These are phyloP conservation scores for Lactifluus rugatus DNA, from an alignment of 768 basidiomycete species.

Conservation along the genomic window DNA sequence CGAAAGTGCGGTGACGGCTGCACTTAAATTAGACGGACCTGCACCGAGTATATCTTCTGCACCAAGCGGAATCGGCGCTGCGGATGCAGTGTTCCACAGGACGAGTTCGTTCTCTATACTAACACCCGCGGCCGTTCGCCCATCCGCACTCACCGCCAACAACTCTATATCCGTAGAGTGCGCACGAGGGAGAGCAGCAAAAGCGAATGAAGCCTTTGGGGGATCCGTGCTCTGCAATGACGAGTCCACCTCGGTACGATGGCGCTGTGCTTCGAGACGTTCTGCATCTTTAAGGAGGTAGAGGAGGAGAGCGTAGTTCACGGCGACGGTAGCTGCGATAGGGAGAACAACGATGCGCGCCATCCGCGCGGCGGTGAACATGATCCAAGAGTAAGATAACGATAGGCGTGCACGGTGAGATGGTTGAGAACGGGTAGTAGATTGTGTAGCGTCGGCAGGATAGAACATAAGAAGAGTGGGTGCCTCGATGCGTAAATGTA, in stretches of 20 bases:
- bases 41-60: constrained; percentile 40
- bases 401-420: constrained; percentile 10
- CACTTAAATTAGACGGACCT: constrained; percentile 38
- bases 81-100: constrained; percentile 49
- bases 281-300: constrained; percentile 90
- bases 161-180: constrained; percentile 79
- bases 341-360: constrained; percentile 79
- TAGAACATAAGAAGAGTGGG: constrained; percentile 67
- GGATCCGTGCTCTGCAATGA: constrained; percentile 24
- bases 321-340: constrained; percentile 63
- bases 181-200: constrained; percentile 68
- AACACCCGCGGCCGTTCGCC: constrained; percentile 56
- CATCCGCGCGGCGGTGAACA: constrained; percentile 60
- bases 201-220: constrained; percentile 40
- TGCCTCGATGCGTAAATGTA: constrained; percentile 74
- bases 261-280: constrained; percentile 75
- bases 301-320: constrained; percentile 67
- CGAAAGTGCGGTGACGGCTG: constrained; percentile 50
- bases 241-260: constrained; percentile 40
- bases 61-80: constrained; percentile 39
- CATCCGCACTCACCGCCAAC: constrained; percentile 59
- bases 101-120: constrained; percentile 71
- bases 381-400: constrained; percentile 34
- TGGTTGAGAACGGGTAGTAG: not conserved
- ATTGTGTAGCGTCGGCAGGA: constrained; percentile 27